A percentile compares a stretch with the other conserved stretches of the same genome.
phyloP scores from a whole-genome alignment of 371 early-diverging fungal genomes.

The Mucor velutinosus region DNA sequence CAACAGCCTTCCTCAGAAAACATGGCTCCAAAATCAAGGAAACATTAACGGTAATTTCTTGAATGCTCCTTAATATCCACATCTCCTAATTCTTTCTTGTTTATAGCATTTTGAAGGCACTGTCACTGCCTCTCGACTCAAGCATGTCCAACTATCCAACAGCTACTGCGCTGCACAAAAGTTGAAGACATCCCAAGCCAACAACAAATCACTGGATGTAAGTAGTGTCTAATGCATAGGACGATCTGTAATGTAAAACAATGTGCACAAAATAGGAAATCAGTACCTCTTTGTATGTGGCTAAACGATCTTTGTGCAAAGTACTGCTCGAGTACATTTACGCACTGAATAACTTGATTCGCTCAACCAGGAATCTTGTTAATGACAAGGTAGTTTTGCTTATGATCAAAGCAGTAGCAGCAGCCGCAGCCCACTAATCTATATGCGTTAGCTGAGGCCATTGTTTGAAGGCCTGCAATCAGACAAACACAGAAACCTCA shows the following conservation, averaged over 20 bases:
- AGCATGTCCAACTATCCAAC: slow-evolving; percentile 21
- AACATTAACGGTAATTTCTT: slow-evolving; percentile 17
- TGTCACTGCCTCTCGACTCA: slow-evolving; percentile 16
- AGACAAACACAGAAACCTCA: slow-evolving; percentile 23
- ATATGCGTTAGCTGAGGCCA: slow-evolving; percentile 6
- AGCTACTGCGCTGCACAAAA: slow-evolving; percentile 33
- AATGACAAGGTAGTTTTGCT: slow-evolving; percentile 20
- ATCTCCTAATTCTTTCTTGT: background rate
- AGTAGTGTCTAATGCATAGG: background rate
- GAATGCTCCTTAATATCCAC: background rate
- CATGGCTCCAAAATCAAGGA: slow-evolving; percentile 27
- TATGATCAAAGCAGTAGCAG: background rate
- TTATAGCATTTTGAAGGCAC: slow-evolving; percentile 22
- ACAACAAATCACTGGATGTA: slow-evolving; percentile 24
- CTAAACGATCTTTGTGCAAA: slow-evolving; percentile 29
- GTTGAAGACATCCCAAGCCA: slow-evolving; percentile 15
- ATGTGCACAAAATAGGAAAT: slow-evolving; percentile 18
- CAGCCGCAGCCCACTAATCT: background rate
- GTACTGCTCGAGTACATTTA: slow-evolving; percentile 26
- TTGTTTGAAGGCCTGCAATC: slow-evolving; percentile 19
- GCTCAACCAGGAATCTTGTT: slow-evolving; percentile 21
- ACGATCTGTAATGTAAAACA: background rate
- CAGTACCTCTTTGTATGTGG: slow-evolving; percentile 17
- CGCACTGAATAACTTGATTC: slow-evolving; percentile 19
- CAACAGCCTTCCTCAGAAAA: slow-evolving; percentile 17